Conservation (phyloP, 371 early-diverging fungal species). For the Parasitella parasitica region DNA sequence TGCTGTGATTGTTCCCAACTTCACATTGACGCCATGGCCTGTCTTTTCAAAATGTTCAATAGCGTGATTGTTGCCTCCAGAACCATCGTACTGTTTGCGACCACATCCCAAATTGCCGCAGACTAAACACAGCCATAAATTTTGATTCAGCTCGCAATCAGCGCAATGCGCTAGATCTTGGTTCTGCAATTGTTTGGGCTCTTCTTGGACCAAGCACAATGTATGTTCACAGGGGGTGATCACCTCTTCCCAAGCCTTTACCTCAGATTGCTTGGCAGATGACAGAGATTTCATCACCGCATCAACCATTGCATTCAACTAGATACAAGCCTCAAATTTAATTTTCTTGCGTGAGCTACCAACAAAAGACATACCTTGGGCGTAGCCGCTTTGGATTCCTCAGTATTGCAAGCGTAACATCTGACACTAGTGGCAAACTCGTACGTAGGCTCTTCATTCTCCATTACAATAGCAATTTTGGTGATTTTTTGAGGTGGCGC, state of each 20-base stretch:
- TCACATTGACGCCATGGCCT: slow-evolving; percentile 84
- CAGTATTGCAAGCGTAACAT: slow-evolving; percentile 69
- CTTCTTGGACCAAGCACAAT: slow-evolving; percentile 64
- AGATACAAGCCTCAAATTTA: background rate
- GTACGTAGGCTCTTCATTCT: slow-evolving; percentile 69
- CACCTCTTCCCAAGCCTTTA: slow-evolving; percentile 92
- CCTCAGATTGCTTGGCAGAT: slow-evolving; percentile 82
- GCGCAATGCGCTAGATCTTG: slow-evolving; percentile 75
- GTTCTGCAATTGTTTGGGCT: slow-evolving; percentile 47
- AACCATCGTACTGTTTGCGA: slow-evolving; percentile 92
- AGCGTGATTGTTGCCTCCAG: slow-evolving; percentile 99
- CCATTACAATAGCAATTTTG: slow-evolving; percentile 83
- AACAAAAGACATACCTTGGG: slow-evolving; percentile 28
- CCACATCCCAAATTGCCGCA: slow-evolving; percentile 85
- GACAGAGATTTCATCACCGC: slow-evolving; percentile 76
- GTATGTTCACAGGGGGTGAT: slow-evolving; percentile 84
- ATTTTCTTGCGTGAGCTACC: background rate
- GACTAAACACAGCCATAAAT: slow-evolving; percentile 79
- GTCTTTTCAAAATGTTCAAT: slow-evolving; percentile 84
- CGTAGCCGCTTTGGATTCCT: slow-evolving; percentile 32
- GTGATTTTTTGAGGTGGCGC: slow-evolving; percentile 85
- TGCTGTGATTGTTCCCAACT: slow-evolving; percentile 97
- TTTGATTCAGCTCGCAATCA: slow-evolving; percentile 85
- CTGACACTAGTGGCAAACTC: slow-evolving; percentile 65
- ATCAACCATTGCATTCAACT: slow-evolving; percentile 62